A percentile compares a stretch with the other conserved stretches of the same genome.
These are phyloP conservation scores for Pouteria glomerata DNA, from an alignment of 148 eudicot genomes.

Conservation along the genomic window DNA sequence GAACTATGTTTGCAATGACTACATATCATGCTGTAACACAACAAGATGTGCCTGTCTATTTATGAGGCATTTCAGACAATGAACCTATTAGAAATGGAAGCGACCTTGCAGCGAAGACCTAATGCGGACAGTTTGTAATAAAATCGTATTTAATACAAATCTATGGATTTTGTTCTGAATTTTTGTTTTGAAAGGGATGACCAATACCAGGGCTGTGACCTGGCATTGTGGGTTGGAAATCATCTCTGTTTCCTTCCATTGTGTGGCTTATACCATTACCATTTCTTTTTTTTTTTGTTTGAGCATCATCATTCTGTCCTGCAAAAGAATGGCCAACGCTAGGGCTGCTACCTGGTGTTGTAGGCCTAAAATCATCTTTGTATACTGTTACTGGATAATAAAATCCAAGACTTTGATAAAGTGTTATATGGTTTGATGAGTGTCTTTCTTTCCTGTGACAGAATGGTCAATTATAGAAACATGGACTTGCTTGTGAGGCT, in stretches of 20 bases:
- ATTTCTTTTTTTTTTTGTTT: conserved; percentile 9
- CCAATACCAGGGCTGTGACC: conserved; percentile 67
- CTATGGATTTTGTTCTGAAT: conserved; percentile 24
- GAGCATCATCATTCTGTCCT: conserved; percentile 20
- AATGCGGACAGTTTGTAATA: neutral
- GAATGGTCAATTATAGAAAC: neutral
- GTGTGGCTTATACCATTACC: conserved; percentile 10
- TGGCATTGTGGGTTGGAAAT: conserved; percentile 31
- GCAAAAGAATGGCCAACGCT: conserved; percentile 47
- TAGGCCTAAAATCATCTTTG: conserved; percentile 39
- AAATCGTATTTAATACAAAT: neutral
- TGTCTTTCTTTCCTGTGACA: neutral
- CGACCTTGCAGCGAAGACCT: neutral
- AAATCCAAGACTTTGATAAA: conserved; percentile 4
- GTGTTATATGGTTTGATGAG: neutral
- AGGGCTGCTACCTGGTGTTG: conserved; percentile 49
- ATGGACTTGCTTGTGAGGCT: neutral
- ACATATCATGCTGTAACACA: neutral
- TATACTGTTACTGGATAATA: neutral
- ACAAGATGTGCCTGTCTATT: neutral
- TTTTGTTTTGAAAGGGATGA: conserved; percentile 24
- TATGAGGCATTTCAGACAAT: neutral
- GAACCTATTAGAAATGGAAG: neutral
- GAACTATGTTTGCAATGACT: neutral
- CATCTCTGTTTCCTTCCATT: conserved; percentile 22